These are phyloP conservation scores for Penicillium simplicissimum DNA, from an alignment of 495 filamentous ascomycete genomes.

Conservation along the genomic window DNA sequence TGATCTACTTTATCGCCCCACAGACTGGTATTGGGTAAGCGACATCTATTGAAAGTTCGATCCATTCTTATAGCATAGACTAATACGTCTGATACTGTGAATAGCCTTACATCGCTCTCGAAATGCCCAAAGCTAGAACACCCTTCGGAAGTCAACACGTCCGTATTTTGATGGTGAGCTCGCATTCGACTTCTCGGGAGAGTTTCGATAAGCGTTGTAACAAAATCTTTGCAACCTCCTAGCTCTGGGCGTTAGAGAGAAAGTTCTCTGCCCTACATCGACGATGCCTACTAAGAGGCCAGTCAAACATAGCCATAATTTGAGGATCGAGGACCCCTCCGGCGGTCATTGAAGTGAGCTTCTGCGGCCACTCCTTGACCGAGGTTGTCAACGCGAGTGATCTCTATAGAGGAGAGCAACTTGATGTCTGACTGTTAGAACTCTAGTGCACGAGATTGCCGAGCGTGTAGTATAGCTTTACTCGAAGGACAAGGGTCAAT, in stretches of 20 bases:
- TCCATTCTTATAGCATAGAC: too few relatives aligned
- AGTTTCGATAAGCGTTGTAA: neutral
- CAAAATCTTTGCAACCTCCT: constrained; percentile 1
- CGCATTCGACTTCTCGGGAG: neutral
- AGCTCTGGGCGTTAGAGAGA: constrained; percentile 20
- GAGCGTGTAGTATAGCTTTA: too few relatives aligned
- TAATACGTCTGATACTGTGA: constrained; percentile 38
- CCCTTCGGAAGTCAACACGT: constrained; percentile 36
- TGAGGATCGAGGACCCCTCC: too few relatives aligned
- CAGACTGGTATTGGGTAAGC: constrained; percentile 1
- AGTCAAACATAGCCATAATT: too few relatives aligned
- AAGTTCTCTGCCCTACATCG: constrained; percentile 1
- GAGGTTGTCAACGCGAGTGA: too few relatives aligned
- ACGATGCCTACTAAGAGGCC: neutral
- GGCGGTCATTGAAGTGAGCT: too few relatives aligned
- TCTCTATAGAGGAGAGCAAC: too few relatives aligned
- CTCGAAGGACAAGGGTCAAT: too few relatives aligned
- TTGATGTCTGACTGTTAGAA: too few relatives aligned
- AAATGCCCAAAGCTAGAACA: constrained; percentile 57
- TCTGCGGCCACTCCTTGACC: too few relatives aligned
- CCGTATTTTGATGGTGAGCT: neutral
- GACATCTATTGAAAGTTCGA: neutral
- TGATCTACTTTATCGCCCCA: constrained; percentile 5
- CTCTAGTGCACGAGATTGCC: too few relatives aligned
- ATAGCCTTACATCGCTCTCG: constrained; percentile 61